Conservation (phyloP, 495 filamentous ascomycete species). For the Entonaema liquescens region DNA sequence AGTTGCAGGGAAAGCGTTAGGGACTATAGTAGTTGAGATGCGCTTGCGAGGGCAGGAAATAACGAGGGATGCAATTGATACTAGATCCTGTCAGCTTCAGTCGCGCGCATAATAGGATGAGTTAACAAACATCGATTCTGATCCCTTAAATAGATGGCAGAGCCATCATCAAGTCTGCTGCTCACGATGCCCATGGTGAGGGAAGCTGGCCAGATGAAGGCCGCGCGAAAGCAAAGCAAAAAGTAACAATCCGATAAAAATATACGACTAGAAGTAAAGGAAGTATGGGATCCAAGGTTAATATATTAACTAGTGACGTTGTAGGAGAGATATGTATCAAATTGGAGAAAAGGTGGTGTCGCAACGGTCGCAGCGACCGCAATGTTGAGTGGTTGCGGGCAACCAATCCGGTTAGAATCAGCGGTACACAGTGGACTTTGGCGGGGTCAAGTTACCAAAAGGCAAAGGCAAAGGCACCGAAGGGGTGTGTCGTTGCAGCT, state of each 20-base stretch:
- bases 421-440: slow-evolving; percentile 35
- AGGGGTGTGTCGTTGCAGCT: slow-evolving; percentile 10
- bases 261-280: slow-evolving; percentile 17
- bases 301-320: slow-evolving; percentile 42
- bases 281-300: slow-evolving; percentile 29
- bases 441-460: slow-evolving; percentile 33
- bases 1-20: slow-evolving; percentile 88
- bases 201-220: slow-evolving; percentile 35
- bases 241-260: slow-evolving; percentile 19
- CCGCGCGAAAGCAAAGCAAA: slow-evolving; percentile 30
- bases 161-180: slow-evolving; percentile 88
- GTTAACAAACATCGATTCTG: slow-evolving; percentile 78
- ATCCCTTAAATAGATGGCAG: slow-evolving; percentile 84
- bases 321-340: slow-evolving; percentile 41
- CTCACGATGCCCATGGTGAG: slow-evolving; percentile 88
- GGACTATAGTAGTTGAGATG: slow-evolving; percentile 77
- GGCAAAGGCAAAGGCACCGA: slow-evolving; percentile 7
- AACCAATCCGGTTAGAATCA: slow-evolving; percentile 36
- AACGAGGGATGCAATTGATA: slow-evolving; percentile 82
- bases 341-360: slow-evolving; percentile 43
- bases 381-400: slow-evolving; percentile 35
- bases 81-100: slow-evolving; percentile 58
- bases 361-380: slow-evolving; percentile 41
- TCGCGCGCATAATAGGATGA: slow-evolving; percentile 31
- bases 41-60: slow-evolving; percentile 80